phyloP scores from a whole-genome alignment of 257 asterid species.

The Verbena officinalis region DNA sequence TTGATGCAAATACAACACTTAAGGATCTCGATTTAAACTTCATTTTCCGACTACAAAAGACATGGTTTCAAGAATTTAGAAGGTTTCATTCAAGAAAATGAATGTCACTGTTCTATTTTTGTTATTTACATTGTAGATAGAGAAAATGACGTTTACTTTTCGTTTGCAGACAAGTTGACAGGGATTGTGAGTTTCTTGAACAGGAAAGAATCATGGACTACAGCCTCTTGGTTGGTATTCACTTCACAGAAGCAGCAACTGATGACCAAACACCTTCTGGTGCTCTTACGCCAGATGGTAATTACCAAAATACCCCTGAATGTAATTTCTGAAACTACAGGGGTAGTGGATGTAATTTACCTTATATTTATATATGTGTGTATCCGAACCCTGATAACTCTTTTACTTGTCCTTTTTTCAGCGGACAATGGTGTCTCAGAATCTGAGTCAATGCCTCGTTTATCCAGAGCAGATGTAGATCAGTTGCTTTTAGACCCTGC shows the following conservation, averaged over 20 bases:
- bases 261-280: constrained; percentile 49
- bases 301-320: not conserved
- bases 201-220: constrained; percentile 82
- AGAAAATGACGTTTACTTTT: not conserved
- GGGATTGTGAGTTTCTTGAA: constrained; percentile 76
- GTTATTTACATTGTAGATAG: not conserved
- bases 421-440: constrained; percentile 67
- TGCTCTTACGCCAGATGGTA: constrained; percentile 44
- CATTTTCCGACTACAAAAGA: constrained; percentile 70
- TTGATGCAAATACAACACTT: constrained; percentile 84
- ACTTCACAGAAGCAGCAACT: constrained; percentile 50
- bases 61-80: constrained; percentile 86
- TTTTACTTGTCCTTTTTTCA: not conserved
- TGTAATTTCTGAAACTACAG: no score
- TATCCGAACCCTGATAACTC: no score
- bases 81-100: constrained; percentile 43
- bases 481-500: constrained; percentile 75
- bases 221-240: constrained; percentile 77
- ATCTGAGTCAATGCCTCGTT: constrained; percentile 57
- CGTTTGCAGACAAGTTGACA: constrained; percentile 68
- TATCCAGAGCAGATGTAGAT: constrained; percentile 75
- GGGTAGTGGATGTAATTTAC: no score
- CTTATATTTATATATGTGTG: no score
- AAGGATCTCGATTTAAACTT: constrained; percentile 94
- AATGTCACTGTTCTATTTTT: not conserved